Evolutionary conservation across 768 basidiomycete genomes (phyloP), one percentile per base, ranked within the genome.

Genomic region (Boletus coccyginus): DNA sequence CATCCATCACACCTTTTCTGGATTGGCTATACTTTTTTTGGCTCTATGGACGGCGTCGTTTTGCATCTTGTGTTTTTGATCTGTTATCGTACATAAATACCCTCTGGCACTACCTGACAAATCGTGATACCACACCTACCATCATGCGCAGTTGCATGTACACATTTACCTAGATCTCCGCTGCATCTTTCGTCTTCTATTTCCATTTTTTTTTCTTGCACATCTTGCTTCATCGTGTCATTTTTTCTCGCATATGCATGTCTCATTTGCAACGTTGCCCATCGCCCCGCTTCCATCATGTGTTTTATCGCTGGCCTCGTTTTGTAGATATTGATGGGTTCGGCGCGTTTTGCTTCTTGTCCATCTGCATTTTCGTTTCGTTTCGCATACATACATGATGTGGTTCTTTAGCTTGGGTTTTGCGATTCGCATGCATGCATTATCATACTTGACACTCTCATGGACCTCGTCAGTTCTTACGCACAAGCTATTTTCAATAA

Each of bases 111-210:
- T 39, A 27, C 54, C 43, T 29, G 13, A 24, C 29, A 19, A 40
- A 32, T 14, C 29, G 52, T 41, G 59, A 47, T 63, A 50, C 38
- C 45, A 21, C 52, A 64, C 46, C 53, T 32, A 33, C 19, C 47
- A 46, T 43, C 52, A 53, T 44, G 53, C 48, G 24, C 46, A 57
- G 57, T 45, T 36, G 50, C 61, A 62, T 50, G 51, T 64, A 57
- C 19, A 44, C 44, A 54, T 52, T n/a, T 56, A 35, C 32, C 38
- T 64, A 65, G 63, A 64, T 64, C 62, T 64, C 47, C 58, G 52
- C 19, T 27, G 33, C 46, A 45, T 48, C 42, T 62, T 62, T 39
- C 29, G 42, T 33, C 52, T 62, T 61, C 50, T 48, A 53, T 46
- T 45, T 45, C 7, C 45, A 40, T 60, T 7, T 14, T 41, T n/a